These are phyloP conservation scores for Ajuga chamaepitys DNA, from an alignment of 257 asterid genomes.

Conservation along the genomic window DNA sequence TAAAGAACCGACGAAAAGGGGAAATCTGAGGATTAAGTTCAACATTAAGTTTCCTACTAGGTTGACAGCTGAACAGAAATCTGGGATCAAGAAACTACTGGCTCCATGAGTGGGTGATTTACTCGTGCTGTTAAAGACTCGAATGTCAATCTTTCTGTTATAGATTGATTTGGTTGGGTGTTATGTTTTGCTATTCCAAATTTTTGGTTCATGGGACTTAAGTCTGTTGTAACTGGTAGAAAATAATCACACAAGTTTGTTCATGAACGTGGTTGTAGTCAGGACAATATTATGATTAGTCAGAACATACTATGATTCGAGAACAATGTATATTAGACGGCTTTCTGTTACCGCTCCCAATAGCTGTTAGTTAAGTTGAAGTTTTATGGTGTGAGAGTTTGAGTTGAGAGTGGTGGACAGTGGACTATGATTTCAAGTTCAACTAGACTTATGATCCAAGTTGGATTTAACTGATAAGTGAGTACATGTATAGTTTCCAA, in stretches of 20 bases:
- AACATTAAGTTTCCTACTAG: conserved; percentile 60
- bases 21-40: conserved; percentile 79
- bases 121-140: no score
- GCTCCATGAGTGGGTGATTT: conserved; percentile 21
- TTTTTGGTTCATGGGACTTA: neutral
- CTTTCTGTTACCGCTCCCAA: no score
- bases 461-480: no score
- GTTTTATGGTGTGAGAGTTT: no score
- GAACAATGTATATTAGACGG: no score
- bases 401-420: no score
- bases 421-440: no score
- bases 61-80: conserved; percentile 70
- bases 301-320: neutral
- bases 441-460: no score
- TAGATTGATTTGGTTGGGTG: neutral
- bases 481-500: no score
- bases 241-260: neutral
- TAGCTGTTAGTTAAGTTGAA: no score
- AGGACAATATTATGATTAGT: neutral
- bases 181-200: neutral
- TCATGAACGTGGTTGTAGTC: neutral
- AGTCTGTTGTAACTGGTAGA: neutral
- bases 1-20: conserved; percentile 60
- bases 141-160: neutral
- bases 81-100: conserved; percentile 71